Conservation (phyloP, 73 alveolate genomes). For the Paramecium primaurelia region DNA sequence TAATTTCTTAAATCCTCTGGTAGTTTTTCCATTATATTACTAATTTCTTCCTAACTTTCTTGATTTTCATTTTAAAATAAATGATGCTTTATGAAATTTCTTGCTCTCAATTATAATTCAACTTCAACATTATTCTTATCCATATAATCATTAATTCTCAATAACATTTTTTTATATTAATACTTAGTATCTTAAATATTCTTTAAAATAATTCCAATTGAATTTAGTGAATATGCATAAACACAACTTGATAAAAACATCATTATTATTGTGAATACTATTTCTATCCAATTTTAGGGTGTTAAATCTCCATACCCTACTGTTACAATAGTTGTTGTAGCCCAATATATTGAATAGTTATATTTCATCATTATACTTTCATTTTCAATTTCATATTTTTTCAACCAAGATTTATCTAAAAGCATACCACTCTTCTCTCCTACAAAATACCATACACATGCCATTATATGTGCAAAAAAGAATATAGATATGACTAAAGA, state of each 20-base stretch:
- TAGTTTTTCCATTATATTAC: neutral
- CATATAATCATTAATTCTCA: constrained; percentile 10
- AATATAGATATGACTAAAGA: neutral
- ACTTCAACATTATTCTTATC: constrained; percentile 4
- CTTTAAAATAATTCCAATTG: constrained; percentile 53
- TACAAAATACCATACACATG: constrained; percentile 43
- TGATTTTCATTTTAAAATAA: neutral
- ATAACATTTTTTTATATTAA: neutral
- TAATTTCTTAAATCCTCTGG: neutral
- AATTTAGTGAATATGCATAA: constrained; percentile 52
- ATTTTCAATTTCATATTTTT: neutral
- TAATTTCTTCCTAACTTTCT: neutral
- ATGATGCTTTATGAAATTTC: neutral
- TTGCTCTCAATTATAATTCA: neutral
- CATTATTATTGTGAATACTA: neutral
- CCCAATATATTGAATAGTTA: constrained; percentile 57
- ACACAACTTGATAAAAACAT: constrained; percentile 55
- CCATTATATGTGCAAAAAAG: constrained; percentile 46
- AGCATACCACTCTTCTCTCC: neutral
- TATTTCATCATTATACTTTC: constrained; percentile 3
- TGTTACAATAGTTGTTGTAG: constrained; percentile 51
- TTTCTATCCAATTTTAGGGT: constrained; percentile 48
- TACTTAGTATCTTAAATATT: constrained; percentile 8
- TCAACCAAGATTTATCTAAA: constrained; percentile 17
- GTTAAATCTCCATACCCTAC: constrained; percentile 61